Percentiles rank a stretch among this genome's conserved stretches.
phyloP scores from a whole-genome alignment of 2,329 filamentous ascomycete species.

The Nigrospora osmanthi region DNA sequence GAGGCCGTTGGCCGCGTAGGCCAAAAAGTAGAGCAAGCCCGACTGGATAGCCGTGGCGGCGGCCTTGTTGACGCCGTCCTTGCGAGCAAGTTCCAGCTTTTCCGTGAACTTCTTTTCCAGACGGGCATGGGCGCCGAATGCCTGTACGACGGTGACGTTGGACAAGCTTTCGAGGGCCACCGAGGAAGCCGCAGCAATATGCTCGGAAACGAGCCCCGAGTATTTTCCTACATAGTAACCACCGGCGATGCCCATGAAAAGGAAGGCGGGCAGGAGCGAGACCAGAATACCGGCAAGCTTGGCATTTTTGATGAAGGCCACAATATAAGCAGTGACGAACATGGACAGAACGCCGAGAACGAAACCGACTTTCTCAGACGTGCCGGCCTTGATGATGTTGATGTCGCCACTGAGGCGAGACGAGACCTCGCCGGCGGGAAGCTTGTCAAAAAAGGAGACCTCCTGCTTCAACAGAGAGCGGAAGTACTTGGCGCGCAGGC shows the following conservation, averaged over 20 bases:
- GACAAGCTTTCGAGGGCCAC: conserved; percentile 47
- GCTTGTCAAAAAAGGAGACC: conserved; percentile 47
- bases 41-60: conserved; percentile 46
- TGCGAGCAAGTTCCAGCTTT: conserved; percentile 35
- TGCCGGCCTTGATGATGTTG: conserved; percentile 50
- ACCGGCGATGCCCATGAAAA: conserved; percentile 46
- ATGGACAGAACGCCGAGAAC: conserved; percentile 48
- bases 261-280: conserved; percentile 45
- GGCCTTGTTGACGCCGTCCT: conserved; percentile 47
- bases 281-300: conserved; percentile 49
- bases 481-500: conserved; percentile 48
- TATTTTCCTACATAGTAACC: conserved; percentile 40
- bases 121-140: conserved; percentile 42
- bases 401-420: conserved; percentile 51
- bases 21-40: conserved; percentile 59
- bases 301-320: conserved; percentile 52
- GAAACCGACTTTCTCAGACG: conserved; percentile 55
- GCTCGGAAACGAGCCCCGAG: conserved; percentile 32
- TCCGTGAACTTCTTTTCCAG: conserved; percentile 43
- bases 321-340: conserved; percentile 52
- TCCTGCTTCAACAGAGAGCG: conserved; percentile 46
- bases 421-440: conserved; percentile 48
- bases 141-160: conserved; percentile 46
- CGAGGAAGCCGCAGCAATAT: conserved; percentile 42
- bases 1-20: conserved; percentile 55